Base-by-base conservation (phyloP, 106 monocot genomes). In the Acanthochlamys bracteata region DNA sequence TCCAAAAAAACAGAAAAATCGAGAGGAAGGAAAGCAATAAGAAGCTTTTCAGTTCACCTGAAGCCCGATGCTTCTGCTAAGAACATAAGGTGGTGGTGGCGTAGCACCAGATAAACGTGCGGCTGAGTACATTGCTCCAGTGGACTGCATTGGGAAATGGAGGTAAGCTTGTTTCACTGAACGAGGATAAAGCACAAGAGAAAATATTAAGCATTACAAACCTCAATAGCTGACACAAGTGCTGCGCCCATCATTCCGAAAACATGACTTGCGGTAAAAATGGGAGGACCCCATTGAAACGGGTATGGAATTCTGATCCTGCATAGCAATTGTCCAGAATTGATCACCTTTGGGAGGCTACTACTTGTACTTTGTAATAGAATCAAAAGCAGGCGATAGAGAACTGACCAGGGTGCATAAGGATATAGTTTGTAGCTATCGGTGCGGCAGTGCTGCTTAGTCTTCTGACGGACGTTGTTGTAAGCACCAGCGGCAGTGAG, bases 161-260 rank as follows among this genome's bases (percentile, higher is more conserved):
- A 6, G 6, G 33, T 33, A 33, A 33, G 33, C n/a, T n/a, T n/a
- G n/a, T n/a, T n/a, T n/a, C n/a, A n/a, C n/a, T n/a, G n/a, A n/a
- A n/a, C n/a, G n/a, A n/a, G n/a, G n/a, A n/a, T n/a, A n/a, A n/a
- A n/a, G n/a, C n/a, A n/a, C n/a, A 40, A 8, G n/a, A 54, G n/a
- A 16, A 54, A 10, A 19, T 6, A 54, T 54, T 54, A 16, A 45
- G 43, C 43, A 45, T 7, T 45, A 45, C 43, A 9, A 20, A 95
- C 95, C 95, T 95, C 95, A 60, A 84, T 40, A 27, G 65, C 60
- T 42, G 95, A 75, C 71, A 95, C 95, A 64, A 95, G 73, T 42
- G 82, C 75, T 20, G 95, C 90, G 58, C 82, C 95, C 82, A 95
- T 84, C 90, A 90, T 84, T 25, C 86, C 95, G 66, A 95, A 86